A percentile compares a stretch with the other conserved stretches of the same genome.
These are phyloP conservation scores for Lachancea kluyveri DNA, from an alignment of 805 yeast species.

Conservation along the genomic window DNA sequence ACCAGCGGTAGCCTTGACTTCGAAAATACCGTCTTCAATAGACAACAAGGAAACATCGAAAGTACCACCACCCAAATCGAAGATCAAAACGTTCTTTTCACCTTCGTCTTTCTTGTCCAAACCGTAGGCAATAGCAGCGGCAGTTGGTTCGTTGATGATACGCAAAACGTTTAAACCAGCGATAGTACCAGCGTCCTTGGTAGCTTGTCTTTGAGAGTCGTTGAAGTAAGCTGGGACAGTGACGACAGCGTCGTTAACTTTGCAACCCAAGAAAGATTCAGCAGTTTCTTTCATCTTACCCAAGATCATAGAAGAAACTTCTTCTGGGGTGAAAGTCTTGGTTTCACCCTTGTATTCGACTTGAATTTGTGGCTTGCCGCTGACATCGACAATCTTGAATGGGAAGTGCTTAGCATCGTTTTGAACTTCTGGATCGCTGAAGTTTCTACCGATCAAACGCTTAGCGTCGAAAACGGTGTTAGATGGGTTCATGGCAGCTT, in stretches of 20 bases:
- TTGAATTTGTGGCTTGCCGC: conserved; percentile 81
- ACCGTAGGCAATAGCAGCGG: conserved; percentile 98
- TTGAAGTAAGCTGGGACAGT: conserved; percentile 96
- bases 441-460: conserved; percentile 78
- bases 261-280: conserved; percentile 79
- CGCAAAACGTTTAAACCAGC: conserved; percentile 91
- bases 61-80: conserved; percentile 98
- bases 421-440: conserved; percentile 53
- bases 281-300: conserved; percentile 92
- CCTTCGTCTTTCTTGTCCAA: conserved; percentile 55
- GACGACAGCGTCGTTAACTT: conserved; percentile 86
- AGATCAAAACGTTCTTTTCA: conserved; percentile 86
- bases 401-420: conserved; percentile 73
- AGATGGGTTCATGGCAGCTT: conserved; percentile 92
- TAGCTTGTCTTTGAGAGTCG: conserved; percentile 96
- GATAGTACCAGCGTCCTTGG: conserved; percentile 94
- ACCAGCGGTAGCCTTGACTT: conserved; percentile 86
- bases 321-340: conserved; percentile 88
- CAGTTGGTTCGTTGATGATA: conserved; percentile 92
- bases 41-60: conserved; percentile 93
- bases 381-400: conserved; percentile 68
- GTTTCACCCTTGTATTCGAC: conserved; percentile 86
- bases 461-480: conserved; percentile 95
- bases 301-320: conserved; percentile 88
- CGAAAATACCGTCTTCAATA: conserved; percentile 94